phyloP scores from a whole-genome alignment of 176 grass and related monocot genomes.

The Puya raimondii region DNA sequence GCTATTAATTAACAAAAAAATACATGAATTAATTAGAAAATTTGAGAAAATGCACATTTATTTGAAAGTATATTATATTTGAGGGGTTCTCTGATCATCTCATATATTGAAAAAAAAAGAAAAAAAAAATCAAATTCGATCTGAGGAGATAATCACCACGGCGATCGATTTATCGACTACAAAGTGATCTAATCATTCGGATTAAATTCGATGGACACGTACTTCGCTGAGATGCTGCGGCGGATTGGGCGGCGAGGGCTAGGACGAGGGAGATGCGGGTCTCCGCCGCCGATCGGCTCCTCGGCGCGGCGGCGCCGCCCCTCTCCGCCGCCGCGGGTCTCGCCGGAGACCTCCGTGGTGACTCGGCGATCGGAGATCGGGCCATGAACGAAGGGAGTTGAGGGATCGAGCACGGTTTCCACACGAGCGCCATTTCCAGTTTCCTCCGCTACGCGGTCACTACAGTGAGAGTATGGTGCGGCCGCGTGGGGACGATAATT shows the following conservation, averaged over 20 bases:
- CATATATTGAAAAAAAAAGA: too few species aligned
- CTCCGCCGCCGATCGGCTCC: constrained; percentile 27
- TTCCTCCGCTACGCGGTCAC: too few species aligned
- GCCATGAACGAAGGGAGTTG: constrained; percentile 4
- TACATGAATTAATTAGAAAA: background rate
- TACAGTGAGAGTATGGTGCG: too few species aligned
- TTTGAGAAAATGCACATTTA: too few species aligned
- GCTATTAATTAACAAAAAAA: background rate
- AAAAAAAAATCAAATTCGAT: too few species aligned
- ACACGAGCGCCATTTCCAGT: constrained; percentile 34
- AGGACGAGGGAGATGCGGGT: constrained; percentile 61
- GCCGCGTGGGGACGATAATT: too few species aligned
- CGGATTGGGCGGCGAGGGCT: constrained; percentile 59
- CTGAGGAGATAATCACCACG: too few species aligned
- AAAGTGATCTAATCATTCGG: too few species aligned
- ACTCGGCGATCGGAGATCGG: background rate
- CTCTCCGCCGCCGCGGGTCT: constrained; percentile 19
- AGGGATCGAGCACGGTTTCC: constrained; percentile 20
- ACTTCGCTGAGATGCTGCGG: constrained; percentile 48
- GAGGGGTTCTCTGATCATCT: too few species aligned
- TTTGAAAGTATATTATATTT: too few species aligned
- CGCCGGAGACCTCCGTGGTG: constrained; percentile 10
- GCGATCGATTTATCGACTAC: too few species aligned
- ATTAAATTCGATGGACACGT: background rate
- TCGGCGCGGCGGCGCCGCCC: constrained; percentile 1